Evolutionary conservation across 2,329 filamentous ascomycete species (phyloP).

Genomic region (Pseudocercospora fijiensis): DNA sequence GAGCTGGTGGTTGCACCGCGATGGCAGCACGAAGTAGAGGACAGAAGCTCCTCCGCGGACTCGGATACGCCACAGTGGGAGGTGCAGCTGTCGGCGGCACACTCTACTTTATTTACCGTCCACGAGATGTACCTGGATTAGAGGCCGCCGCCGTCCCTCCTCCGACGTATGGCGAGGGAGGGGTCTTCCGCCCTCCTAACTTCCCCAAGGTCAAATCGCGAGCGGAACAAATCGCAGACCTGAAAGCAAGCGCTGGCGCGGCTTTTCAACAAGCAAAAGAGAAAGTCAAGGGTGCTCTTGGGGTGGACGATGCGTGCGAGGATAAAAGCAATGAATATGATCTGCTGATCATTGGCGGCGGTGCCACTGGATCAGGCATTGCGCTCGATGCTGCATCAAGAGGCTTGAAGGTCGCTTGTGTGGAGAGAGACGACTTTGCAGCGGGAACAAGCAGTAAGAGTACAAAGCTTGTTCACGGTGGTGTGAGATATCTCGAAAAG

Average conservation of each 20-base stretch:
- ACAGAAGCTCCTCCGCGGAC: conserved; percentile 51
- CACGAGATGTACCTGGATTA: conserved; percentile 68
- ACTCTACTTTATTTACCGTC: conserved; percentile 65
- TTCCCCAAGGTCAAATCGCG: conserved; percentile 65
- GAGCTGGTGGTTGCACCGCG: conserved; percentile 15
- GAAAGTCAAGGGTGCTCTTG: conserved; percentile 41
- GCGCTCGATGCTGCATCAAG: conserved; percentile 77
- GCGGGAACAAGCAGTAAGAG: conserved; percentile 82
- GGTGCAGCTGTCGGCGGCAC: conserved; percentile 55
- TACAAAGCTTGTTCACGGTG: conserved; percentile 82
- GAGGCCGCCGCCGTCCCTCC: conserved; percentile 68
- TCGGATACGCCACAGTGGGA: conserved; percentile 60
- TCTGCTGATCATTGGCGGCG: conserved; percentile 74
- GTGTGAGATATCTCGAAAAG: conserved; percentile 82
- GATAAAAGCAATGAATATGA: conserved; percentile 60
- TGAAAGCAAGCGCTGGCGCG: conserved; percentile 54
- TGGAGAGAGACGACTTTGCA: conserved; percentile 81
- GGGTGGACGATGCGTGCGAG: conserved; percentile 31
- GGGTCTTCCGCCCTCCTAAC: conserved; percentile 63
- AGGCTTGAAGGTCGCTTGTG: conserved; percentile 74
- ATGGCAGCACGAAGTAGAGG: conserved; percentile 32
- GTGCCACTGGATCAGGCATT: conserved; percentile 76
- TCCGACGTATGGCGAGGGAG: conserved; percentile 67
- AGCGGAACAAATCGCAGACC: conserved; percentile 62
- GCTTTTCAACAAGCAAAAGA: conserved; percentile 48